Evolutionary conservation across 2,329 filamentous ascomycete genomes (phyloP).

Genomic region (Botrytis medusae): DNA sequence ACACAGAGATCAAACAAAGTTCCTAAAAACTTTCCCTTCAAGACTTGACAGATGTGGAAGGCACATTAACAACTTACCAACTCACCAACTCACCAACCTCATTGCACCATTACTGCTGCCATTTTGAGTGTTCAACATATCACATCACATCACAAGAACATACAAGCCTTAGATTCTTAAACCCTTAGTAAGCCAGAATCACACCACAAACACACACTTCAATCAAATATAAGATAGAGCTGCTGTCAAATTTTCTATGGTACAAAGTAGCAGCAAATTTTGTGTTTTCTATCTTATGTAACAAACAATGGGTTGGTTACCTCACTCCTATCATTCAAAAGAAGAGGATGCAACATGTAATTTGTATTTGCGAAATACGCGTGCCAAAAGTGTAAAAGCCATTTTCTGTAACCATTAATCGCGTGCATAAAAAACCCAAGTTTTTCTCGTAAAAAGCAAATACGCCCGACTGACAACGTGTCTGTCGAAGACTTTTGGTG

Average conservation of each 20-base stretch:
- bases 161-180: background rate
- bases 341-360: constrained; percentile 1
- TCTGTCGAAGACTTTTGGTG: constrained; percentile 30
- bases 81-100: background rate
- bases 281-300: constrained; percentile 17
- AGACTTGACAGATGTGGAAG: background rate
- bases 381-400: constrained; percentile 18
- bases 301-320: background rate
- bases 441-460: constrained; percentile 27
- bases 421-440: constrained; percentile 27
- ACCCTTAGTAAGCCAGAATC: background rate
- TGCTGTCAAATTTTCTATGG: constrained; percentile 22
- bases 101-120: background rate
- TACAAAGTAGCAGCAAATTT: constrained; percentile 20
- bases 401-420: constrained; percentile 32
- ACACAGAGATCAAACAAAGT: background rate
- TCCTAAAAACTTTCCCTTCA: background rate
- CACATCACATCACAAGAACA: background rate
- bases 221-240: background rate
- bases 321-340: constrained; percentile 13
- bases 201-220: background rate
- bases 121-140: background rate
- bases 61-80: background rate
- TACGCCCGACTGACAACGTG: constrained; percentile 26
- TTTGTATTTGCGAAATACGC: background rate